Base-by-base conservation (phyloP, 225 moss, liverwort and hornwort species). In the Sphagnum contortum region DNA sequence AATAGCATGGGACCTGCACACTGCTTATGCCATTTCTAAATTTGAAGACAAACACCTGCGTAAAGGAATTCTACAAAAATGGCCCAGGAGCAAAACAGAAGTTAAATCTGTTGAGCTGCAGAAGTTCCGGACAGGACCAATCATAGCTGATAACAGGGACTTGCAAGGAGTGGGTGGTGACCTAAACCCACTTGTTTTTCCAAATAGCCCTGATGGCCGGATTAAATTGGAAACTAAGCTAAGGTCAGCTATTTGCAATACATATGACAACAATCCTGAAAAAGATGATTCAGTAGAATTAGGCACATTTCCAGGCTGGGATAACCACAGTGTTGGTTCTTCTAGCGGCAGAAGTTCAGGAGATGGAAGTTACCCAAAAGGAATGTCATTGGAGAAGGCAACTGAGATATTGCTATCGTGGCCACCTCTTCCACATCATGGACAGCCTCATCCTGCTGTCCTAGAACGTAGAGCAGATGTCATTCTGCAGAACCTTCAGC, bases 1-100 rank as follows among this genome's bases (percentile, higher is more conserved):
- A 12, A 91, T 98, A 46, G 73, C 91, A 48, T 77, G 73, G 64
- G 81, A 93, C 61, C 76, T 93, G 4, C 70, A 72, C 54, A 81
- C 54, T 0, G 89, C 87, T 4, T 86, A 88, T 77, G 77, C 86
- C 9, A 89, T 84, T 54, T 74, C 83, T 9, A 4, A 53, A 47
- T 73, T 69, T 60, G 55, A 68, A 9, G 48, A 65, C 1, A 62
- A 12, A 3, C 66, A 64, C 2, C 60, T 67, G 0, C 44, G 44
- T 45, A 5, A 14, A 50, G 66, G 72, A 11, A 4, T n/a, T n/a
- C 47, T 47, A 12, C 45, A 52, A 55, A 65, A 57, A n/a, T 2
- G 72, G 0, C 72, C 66, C 74, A 52, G 52, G 52, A 52, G 9
- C 52, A 52, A 52, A 9, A 29, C 29, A 29, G 29, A 29, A 29